Percentiles rank a stretch among this genome's conserved stretches.
These are phyloP conservation scores for Knoxia roxburghii DNA, from an alignment of 257 asterid species.

Conservation along the genomic window DNA sequence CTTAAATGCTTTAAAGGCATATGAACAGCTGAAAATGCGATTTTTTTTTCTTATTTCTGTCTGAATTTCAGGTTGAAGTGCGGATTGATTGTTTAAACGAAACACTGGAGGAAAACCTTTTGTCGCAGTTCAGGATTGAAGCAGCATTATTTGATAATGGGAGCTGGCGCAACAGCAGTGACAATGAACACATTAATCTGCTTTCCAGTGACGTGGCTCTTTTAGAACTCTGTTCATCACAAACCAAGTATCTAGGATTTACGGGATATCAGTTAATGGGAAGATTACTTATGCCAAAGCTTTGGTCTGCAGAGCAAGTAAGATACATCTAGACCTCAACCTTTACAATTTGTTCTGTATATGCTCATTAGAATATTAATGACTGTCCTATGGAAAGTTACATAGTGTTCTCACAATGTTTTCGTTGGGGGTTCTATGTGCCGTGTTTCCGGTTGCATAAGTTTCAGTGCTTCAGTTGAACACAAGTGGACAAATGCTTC, in stretches of 20 bases:
- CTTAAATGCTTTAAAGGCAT: background rate
- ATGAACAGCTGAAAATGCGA: background rate
- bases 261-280: conserved; percentile 67
- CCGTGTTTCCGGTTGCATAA: background rate
- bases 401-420: background rate
- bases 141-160: conserved; percentile 72
- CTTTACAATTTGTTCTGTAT: background rate
- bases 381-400: background rate
- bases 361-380: background rate
- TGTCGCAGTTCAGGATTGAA: conserved; percentile 58
- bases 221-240: conserved; percentile 42
- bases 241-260: conserved; percentile 63
- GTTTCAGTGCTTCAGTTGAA: background rate
- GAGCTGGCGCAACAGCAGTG: conserved; percentile 37
- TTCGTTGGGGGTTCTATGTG: background rate
- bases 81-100: conserved; percentile 52
- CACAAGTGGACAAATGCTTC: background rate
- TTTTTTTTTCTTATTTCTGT: background rate
- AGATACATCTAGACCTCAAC: conserved; percentile 3
- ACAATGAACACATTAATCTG: conserved; percentile 29
- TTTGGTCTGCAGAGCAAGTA: conserved; percentile 96
- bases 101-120: conserved; percentile 39
- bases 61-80: conserved; percentile 75
- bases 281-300: conserved; percentile 64
- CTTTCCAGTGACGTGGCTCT: conserved; percentile 51